Conservation (phyloP, 257 asterid genomes). For the Ilex asprella region DNA sequence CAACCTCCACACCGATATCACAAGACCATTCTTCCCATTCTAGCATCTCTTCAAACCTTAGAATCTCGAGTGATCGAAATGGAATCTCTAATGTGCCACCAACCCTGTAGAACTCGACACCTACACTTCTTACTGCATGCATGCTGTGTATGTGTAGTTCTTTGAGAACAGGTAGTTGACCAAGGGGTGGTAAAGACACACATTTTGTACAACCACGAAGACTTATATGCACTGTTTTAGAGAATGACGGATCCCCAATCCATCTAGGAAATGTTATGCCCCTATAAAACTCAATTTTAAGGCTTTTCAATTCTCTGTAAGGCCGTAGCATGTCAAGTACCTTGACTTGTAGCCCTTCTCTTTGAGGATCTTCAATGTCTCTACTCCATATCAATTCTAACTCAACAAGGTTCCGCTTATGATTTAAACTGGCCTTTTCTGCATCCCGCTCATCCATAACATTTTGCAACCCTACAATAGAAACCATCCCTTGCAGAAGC, state of each 20-base stretch:
- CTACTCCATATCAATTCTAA: background rate
- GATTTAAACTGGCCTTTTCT: background rate
- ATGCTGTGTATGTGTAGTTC: no score
- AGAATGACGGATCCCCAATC: background rate
- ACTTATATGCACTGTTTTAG: background rate
- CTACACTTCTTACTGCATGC: no score
- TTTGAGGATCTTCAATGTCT: background rate
- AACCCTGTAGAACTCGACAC: no score
- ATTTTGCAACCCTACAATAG: no score
- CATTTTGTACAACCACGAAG: background rate
- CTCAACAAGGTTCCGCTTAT: background rate
- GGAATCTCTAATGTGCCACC: no score
- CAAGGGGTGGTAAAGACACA: background rate
- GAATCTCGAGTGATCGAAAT: slow-evolving; percentile 12
- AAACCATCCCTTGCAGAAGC: no score
- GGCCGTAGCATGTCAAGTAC: no score
- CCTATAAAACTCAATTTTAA: background rate
- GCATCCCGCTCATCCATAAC: background rate
- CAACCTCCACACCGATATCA: background rate
- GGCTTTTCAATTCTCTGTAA: no score
- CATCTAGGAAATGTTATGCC: background rate
- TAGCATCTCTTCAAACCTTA: slow-evolving; percentile 21
- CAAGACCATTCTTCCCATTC: slow-evolving; percentile 21
- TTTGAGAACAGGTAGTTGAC: no score
- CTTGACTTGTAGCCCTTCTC: no score